Evolutionary conservation across 2,329 filamentous ascomycete species (phyloP).

Genomic region (Fusarium dimerum): DNA sequence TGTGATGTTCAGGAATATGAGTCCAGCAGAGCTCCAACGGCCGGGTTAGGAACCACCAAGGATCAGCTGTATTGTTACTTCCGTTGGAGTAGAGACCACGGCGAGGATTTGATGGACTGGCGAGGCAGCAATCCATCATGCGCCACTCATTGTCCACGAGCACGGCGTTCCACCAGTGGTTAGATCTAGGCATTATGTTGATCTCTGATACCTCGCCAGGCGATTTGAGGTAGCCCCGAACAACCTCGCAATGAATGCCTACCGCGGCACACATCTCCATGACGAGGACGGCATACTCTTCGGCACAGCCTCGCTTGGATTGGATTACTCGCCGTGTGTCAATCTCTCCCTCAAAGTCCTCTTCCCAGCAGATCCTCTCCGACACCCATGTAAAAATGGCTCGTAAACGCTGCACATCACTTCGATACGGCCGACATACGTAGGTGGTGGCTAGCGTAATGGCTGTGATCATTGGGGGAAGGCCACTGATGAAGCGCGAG

Average conservation of each 20-base stretch:
- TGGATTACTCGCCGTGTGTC: slow-evolving; percentile 85
- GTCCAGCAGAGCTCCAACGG: slow-evolving; percentile 94
- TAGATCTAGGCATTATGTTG: slow-evolving; percentile 79
- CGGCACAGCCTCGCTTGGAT: slow-evolving; percentile 77
- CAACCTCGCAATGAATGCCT: slow-evolving; percentile 82
- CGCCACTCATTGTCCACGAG: slow-evolving; percentile 94
- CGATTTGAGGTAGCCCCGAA: slow-evolving; percentile 86
- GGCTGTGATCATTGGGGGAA: slow-evolving; percentile 81
- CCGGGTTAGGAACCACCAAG: slow-evolving; percentile 90
- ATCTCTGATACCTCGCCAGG: slow-evolving; percentile 83
- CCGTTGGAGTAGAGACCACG: slow-evolving; percentile 75
- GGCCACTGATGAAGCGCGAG: slow-evolving; percentile 81
- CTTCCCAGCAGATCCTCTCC: slow-evolving; percentile 95
- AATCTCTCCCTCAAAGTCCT: slow-evolving; percentile 83
- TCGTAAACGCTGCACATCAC: slow-evolving; percentile 86
- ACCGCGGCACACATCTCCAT: slow-evolving; percentile 92
- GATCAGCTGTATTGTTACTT: slow-evolving; percentile 70
- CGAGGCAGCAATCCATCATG: slow-evolving; percentile 90
- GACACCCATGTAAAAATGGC: slow-evolving; percentile 97
- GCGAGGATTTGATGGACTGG: slow-evolving; percentile 85
- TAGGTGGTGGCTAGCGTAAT: slow-evolving; percentile 85
- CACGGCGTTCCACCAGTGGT: slow-evolving; percentile 98
- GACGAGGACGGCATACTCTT: slow-evolving; percentile 87
- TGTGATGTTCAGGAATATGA: slow-evolving; percentile 83
- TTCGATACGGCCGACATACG: slow-evolving; percentile 90